Conservation (phyloP, 495 filamentous ascomycete genomes). For the Aspergillus coremiiformis region DNA sequence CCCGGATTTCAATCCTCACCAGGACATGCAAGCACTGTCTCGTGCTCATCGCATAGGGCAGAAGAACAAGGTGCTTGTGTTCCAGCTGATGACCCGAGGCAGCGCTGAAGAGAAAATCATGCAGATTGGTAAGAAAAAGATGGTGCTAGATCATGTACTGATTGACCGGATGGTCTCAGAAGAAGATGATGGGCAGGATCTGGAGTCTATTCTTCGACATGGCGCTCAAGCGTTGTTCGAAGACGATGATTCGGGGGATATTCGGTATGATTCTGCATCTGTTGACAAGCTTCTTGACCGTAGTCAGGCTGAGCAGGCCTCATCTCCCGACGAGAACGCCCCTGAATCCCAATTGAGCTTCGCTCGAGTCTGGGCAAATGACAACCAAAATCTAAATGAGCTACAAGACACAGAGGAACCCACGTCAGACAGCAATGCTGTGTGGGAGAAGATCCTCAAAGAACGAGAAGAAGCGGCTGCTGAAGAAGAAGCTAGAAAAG, state of each 20-base stretch:
- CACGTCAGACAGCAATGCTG: slow-evolving; percentile 40
- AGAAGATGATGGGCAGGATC: slow-evolving; percentile 63
- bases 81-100: slow-evolving; percentile 83
- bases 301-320: slow-evolving; percentile 67
- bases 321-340: slow-evolving; percentile 46
- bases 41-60: slow-evolving; percentile 95
- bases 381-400: slow-evolving; percentile 56
- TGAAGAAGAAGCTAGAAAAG: slow-evolving; percentile 56
- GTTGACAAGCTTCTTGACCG: slow-evolving; percentile 87
- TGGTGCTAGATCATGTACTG: slow-evolving; percentile 85
- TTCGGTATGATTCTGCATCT: slow-evolving; percentile 70
- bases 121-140: slow-evolving; percentile 92
- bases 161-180: slow-evolving; percentile 83
- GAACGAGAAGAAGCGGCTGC: slow-evolving; percentile 71
- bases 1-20: slow-evolving; percentile 96
- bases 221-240: slow-evolving; percentile 82
- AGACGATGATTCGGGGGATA: slow-evolving; percentile 56
- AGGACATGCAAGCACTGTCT: slow-evolving; percentile 92
- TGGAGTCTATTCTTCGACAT: slow-evolving; percentile 83
- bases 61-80: slow-evolving; percentile 88
- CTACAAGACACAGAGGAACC: slow-evolving; percentile 46
- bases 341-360: slow-evolving; percentile 78
- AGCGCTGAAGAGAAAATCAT: slow-evolving; percentile 93
- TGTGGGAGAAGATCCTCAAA: slow-evolving; percentile 84
- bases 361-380: slow-evolving; percentile 88